phyloP scores from a whole-genome alignment of 1,139 yeast genomes.

The Suhomyces guaymorum region DNA sequence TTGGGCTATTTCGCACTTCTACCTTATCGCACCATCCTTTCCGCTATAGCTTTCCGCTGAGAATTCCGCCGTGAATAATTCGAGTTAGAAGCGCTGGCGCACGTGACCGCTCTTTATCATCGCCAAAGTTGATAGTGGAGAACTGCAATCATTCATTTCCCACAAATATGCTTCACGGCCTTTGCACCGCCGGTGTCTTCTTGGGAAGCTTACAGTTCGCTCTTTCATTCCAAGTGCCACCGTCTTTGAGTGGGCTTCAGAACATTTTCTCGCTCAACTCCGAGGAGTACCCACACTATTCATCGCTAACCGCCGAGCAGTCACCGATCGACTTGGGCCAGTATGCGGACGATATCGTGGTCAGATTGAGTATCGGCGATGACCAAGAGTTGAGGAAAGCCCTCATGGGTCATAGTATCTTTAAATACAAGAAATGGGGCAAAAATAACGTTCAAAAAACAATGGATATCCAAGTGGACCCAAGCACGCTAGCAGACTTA shows the following conservation, averaged over 20 bases:
- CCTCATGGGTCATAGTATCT: constrained; percentile 16
- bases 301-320: constrained; percentile 22
- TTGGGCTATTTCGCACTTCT: too few species aligned
- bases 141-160: neutral
- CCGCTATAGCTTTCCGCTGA: too few species aligned
- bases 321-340: constrained; percentile 51
- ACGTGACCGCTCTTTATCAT: neutral
- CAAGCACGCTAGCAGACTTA: constrained; percentile 24
- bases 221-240: constrained; percentile 1
- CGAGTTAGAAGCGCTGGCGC: too few species aligned
- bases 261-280: constrained; percentile 1
- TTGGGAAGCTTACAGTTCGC: constrained; percentile 1
- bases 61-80: too few species aligned
- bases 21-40: too few species aligned
- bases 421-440: constrained; percentile 35
- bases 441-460: constrained; percentile 24
- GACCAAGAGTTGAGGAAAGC: constrained; percentile 22
- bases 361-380: constrained; percentile 38
- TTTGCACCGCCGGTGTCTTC: constrained; percentile 1
- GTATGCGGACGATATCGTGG: constrained; percentile 53
- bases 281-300: constrained; percentile 23
- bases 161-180: constrained; percentile 3
- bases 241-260: constrained; percentile 1
- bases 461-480: constrained; percentile 39
- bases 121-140: neutral